These are phyloP conservation scores for Pichia nanzhaoensis DNA, from an alignment of 805 yeast genomes.

Conservation along the genomic window DNA sequence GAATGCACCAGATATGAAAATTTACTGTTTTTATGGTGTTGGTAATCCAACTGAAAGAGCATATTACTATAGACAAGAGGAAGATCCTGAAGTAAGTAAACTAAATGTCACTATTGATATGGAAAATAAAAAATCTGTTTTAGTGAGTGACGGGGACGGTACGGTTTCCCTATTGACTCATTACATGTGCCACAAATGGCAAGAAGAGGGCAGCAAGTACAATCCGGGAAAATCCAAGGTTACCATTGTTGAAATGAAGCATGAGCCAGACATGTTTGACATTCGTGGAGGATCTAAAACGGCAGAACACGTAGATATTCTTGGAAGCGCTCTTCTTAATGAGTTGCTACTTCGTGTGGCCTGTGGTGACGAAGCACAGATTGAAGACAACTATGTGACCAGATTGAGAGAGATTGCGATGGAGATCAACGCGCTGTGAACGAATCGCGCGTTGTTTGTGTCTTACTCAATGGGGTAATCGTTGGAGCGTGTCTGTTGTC, in stretches of 20 bases:
- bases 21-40: constrained; percentile 91
- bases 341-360: constrained; percentile 80
- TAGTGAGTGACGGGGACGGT: constrained; percentile 91
- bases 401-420: constrained; percentile 34
- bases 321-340: constrained; percentile 88
- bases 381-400: constrained; percentile 55
- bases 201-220: constrained; percentile 52
- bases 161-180: constrained; percentile 86
- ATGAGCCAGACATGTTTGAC: constrained; percentile 90
- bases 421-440: constrained; percentile 6
- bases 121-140: constrained; percentile 60
- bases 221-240: constrained; percentile 76
- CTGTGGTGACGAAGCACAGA: constrained; percentile 66
- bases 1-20: constrained; percentile 84
- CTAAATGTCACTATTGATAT: constrained; percentile 68
- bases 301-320: constrained; percentile 95
- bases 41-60: constrained; percentile 96
- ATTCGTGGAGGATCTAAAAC: constrained; percentile 96
- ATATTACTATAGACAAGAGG: constrained; percentile 72
- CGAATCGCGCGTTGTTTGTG: constrained; percentile 8
- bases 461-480: not conserved
- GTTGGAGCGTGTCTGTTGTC: too few species aligned
- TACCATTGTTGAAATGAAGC: constrained; percentile 82
- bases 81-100: constrained; percentile 41
- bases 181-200: constrained; percentile 86